Base-by-base conservation (phyloP, 139 green algal species). In the Penium margaritaceum region DNA sequence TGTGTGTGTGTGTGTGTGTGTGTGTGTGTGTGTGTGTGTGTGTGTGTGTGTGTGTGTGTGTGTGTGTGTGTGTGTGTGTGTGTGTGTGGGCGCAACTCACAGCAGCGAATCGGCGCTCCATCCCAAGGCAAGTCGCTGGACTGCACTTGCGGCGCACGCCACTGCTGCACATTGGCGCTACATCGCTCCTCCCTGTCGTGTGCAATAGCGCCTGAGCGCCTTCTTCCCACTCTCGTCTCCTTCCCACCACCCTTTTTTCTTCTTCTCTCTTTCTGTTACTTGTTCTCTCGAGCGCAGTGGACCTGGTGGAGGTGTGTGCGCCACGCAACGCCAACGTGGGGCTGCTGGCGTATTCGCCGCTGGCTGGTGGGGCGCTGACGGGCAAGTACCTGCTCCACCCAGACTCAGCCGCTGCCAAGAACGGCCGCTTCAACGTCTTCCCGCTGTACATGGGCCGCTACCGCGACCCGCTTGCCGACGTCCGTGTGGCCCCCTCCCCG, bases 301-400 rank as follows among this genome's bases (percentile, higher is more conserved):
- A 96, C 74, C 75, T 96, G 30, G 85, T 84, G 1, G 91, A 96
- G 78, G 63, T 38, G 27, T 84, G 72, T 44, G 44, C 81, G 35
- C 73, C 70, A 0, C 35, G 36, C 41, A 76, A 83, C 30, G 81
- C 80, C 81, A 90, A 96, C 72, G 88, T 97, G 7, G 79, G 80
- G 1, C 81, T 97, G 81, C 79, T 97, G 53, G 87, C 91, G 0
- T 97, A 94, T 83, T 85, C 66, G 1, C 87, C 89, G 0, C 74
- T 94, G 29, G 88, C 88, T 15, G 71, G 53, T 5, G 87, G 86
- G n/a, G n/a, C 77, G 0, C 77, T 92, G 32, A 82, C 76, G 1
- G 85, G 81, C 32, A 92, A 92, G 71, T 91, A 91, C 78, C 32
- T 63, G 24, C 14, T 33, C 14, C 14, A 29, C 54, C n/a, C n/a